These are phyloP conservation scores for Hypoxylon sp. DNA, from an alignment of 2,329 filamentous ascomycete genomes.

Conservation along the genomic window DNA sequence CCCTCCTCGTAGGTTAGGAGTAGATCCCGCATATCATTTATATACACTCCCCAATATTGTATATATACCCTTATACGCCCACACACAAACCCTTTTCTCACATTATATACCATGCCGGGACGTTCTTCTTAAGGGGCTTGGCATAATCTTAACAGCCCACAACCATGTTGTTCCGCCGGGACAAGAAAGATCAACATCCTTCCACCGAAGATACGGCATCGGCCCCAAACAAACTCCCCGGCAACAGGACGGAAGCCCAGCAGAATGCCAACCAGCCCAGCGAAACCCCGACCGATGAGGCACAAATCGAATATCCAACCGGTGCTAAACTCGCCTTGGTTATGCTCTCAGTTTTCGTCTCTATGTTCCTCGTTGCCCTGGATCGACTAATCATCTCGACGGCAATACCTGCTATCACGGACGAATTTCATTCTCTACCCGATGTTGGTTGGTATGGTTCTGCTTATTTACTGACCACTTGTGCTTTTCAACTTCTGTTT, in stretches of 20 bases:
- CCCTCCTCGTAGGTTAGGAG: background rate
- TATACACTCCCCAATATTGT: background rate
- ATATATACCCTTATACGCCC: background rate
- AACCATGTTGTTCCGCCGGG: constrained; percentile 41
- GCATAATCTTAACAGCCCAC: background rate
- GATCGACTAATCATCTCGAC: constrained; percentile 58
- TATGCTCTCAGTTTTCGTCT: constrained; percentile 55
- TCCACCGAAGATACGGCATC: constrained; percentile 10
- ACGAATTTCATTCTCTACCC: constrained; percentile 57
- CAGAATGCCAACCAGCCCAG: constrained; percentile 31
- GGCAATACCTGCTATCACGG: constrained; percentile 59
- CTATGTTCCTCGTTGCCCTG: constrained; percentile 59
- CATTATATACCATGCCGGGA: background rate
- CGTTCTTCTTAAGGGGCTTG: background rate
- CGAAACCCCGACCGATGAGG: constrained; percentile 22
- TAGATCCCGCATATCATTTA: background rate
- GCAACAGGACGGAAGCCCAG: constrained; percentile 27
- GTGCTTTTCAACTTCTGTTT: constrained; percentile 59
- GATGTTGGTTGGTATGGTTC: constrained; percentile 60
- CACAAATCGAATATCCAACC: constrained; percentile 54
- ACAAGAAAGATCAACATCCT: constrained; percentile 34
- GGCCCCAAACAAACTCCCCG: constrained; percentile 10
- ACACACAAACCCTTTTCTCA: background rate
- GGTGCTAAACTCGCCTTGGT: constrained; percentile 55
- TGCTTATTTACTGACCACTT: constrained; percentile 58